A percentile compares a stretch with the other conserved stretches of the same genome.
Evolutionary conservation across 2,329 filamentous ascomycete species (phyloP).

Genomic region (Sarocladium kiliense): DNA sequence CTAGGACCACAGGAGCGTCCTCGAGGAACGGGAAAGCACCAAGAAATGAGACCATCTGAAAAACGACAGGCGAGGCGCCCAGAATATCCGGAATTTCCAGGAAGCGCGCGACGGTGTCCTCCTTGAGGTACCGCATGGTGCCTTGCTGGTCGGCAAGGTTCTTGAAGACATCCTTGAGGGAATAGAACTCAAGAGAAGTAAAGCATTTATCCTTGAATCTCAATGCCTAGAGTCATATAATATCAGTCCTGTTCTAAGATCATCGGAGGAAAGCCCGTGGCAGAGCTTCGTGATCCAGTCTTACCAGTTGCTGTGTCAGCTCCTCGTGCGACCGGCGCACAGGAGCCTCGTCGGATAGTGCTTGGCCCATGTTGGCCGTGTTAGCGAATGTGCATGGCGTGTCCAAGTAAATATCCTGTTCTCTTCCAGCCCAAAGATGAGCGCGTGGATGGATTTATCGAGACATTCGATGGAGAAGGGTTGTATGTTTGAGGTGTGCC

Average conservation of each 20-base stretch:
- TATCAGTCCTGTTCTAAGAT: too few relatives aligned
- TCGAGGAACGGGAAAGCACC: slow-evolving; percentile 69
- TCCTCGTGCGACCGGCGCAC: slow-evolving; percentile 43
- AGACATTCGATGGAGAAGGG: too few relatives aligned
- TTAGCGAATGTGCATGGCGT: slow-evolving; percentile 3
- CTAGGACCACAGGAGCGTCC: slow-evolving; percentile 65
- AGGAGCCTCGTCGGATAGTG: slow-evolving; percentile 39
- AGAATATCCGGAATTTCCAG: slow-evolving; percentile 69
- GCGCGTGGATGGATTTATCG: too few relatives aligned
- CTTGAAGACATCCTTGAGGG: slow-evolving; percentile 67
- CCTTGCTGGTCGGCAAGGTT: slow-evolving; percentile 62
- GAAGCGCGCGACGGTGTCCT: slow-evolving; percentile 63
- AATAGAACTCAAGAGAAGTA: slow-evolving; percentile 66
- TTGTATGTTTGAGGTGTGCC: not conserved
- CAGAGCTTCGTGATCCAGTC: slow-evolving; percentile 13
- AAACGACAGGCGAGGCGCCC: slow-evolving; percentile 61
- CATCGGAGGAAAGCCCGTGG: not conserved
- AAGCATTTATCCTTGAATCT: slow-evolving; percentile 67
- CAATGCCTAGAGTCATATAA: slow-evolving; percentile 38
- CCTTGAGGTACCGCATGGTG: slow-evolving; percentile 60
- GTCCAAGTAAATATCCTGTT: not conserved
- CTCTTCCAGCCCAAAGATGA: too few relatives aligned
- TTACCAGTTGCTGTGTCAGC: slow-evolving; percentile 46
- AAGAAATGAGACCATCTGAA: slow-evolving; percentile 66
- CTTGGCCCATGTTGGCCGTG: slow-evolving; percentile 44